Evolutionary conservation across 179 eudicot genomes (phyloP).

Genomic region (Amaranthus tricolor): DNA sequence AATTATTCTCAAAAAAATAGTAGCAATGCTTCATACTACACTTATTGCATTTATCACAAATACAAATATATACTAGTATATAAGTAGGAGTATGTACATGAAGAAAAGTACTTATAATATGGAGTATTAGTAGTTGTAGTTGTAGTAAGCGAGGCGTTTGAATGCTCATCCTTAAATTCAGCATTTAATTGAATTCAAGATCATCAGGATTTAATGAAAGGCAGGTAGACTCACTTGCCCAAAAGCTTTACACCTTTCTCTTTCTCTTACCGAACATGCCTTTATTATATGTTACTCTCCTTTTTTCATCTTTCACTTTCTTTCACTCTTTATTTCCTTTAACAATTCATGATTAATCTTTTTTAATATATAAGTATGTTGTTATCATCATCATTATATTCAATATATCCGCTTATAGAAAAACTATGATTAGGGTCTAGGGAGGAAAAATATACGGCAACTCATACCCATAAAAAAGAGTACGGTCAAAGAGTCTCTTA

Average conservation of each 20-base stretch:
- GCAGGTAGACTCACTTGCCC: conserved; percentile 40
- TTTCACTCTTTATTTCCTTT: background rate
- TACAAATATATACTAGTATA: background rate
- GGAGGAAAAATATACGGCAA: too few species aligned
- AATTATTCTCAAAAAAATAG: too few species aligned
- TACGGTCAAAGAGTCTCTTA: too few species aligned
- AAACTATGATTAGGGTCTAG: too few species aligned
- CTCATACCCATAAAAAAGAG: too few species aligned
- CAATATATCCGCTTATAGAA: too few species aligned
- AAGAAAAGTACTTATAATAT: background rate
- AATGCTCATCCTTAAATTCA: conserved; percentile 57
- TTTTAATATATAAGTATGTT: too few species aligned
- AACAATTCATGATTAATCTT: too few species aligned
- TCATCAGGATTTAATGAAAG: conserved; percentile 40
- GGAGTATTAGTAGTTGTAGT: conserved; percentile 15
- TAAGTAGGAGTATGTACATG: background rate
- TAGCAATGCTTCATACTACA: too few species aligned
- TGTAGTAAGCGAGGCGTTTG: conserved; percentile 51
- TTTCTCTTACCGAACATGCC: conserved; percentile 31
- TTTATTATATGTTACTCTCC: conserved; percentile 20
- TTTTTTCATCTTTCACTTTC: background rate
- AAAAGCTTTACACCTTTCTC: conserved; percentile 3
- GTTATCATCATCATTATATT: too few species aligned
- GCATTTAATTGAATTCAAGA: conserved; percentile 57
- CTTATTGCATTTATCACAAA: background rate